Base-by-base conservation (phyloP, 192 early-diverging fungal genomes). In the Coemansia sp. region DNA sequence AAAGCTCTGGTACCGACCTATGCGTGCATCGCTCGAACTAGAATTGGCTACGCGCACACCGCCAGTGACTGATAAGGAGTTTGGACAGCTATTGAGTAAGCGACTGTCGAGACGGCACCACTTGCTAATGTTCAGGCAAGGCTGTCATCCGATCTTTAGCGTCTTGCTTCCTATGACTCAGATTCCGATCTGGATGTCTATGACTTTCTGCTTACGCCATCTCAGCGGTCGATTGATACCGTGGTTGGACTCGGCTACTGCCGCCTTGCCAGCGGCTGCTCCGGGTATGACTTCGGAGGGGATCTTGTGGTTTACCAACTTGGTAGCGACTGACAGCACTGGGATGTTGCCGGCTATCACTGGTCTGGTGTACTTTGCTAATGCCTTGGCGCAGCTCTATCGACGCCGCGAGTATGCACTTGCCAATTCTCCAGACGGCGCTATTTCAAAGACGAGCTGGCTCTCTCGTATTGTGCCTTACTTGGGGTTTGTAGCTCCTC, bases 111-210 rank as follows among this genome's bases (percentile, higher is more conserved):
- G 13, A 5, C 77, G 77, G 53, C 67, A 68, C 38, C 69, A 77
- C 51, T 38, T 63, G 39, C 51, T 83, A 62, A 61, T 74, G 80
- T 22, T 71, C 9, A 40, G 38, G n/a, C 69, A 83, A 45, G 76
- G 72, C 3, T 77, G 80, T 41, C 80, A 83, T 31, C 80, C 80
- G 41, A 2, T 72, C 24, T 66, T 75, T 50, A 55, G 40, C 24
- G 3, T 72, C 5, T 3, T 72, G 40, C 32, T 83, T 51, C 68
- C 80, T n/a, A 13, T 83, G 40, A 22, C 27, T 34, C 80, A 83
- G 72, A 15, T 77, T n/a, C 76, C 80, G 4, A 50, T 83, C 36
- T 83, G 80, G 80, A 13, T 83, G 22, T 68, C 69, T 2, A 71
- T 83, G 69, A 53, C 80, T 0, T 63, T 34, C 15, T 50, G 65